Conservation (phyloP, 2,329 filamentous ascomycete species). For the Emergomyces orientalis region DNA sequence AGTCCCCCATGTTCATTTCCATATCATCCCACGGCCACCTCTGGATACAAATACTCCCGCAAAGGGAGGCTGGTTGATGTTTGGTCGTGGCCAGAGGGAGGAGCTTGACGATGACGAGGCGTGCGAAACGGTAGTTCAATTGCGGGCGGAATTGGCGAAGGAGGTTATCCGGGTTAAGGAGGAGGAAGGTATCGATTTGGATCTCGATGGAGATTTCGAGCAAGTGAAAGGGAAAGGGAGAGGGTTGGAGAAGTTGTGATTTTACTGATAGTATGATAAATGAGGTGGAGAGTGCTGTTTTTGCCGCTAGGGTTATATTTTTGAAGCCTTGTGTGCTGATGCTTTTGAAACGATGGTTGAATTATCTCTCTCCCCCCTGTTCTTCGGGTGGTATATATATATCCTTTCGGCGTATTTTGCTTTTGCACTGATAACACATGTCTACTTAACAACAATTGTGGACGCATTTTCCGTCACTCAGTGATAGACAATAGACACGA, state of each 20-base stretch:
- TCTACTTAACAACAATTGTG: not conserved
- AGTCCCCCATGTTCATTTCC: constrained; percentile 88
- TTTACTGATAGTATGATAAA: not conserved
- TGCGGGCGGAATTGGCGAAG: constrained; percentile 31
- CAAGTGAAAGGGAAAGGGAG: constrained; percentile 1
- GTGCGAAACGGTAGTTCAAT: constrained; percentile 27
- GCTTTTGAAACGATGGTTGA: not conserved
- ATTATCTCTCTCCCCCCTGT: not conserved
- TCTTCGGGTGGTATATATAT: not conserved
- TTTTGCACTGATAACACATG: not conserved
- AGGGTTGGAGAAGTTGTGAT: constrained; percentile 10
- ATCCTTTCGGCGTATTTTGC: not conserved
- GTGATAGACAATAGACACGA: not conserved
- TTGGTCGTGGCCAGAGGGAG: constrained; percentile 39
- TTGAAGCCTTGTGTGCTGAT: not conserved
- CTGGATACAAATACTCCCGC: constrained; percentile 19
- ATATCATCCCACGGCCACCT: constrained; percentile 73
- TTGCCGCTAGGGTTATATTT: not conserved
- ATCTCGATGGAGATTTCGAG: constrained; percentile 15
- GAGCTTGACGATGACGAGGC: constrained; percentile 41
- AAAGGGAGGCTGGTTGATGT: constrained; percentile 35
- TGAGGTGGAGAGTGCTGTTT: not conserved
- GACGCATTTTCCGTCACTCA: not conserved
- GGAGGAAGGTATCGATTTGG: constrained; percentile 31
- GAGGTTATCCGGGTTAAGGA: constrained; percentile 29